These are phyloP conservation scores for Xylaria palmicola DNA, from an alignment of 495 filamentous ascomycete species.

Conservation along the genomic window DNA sequence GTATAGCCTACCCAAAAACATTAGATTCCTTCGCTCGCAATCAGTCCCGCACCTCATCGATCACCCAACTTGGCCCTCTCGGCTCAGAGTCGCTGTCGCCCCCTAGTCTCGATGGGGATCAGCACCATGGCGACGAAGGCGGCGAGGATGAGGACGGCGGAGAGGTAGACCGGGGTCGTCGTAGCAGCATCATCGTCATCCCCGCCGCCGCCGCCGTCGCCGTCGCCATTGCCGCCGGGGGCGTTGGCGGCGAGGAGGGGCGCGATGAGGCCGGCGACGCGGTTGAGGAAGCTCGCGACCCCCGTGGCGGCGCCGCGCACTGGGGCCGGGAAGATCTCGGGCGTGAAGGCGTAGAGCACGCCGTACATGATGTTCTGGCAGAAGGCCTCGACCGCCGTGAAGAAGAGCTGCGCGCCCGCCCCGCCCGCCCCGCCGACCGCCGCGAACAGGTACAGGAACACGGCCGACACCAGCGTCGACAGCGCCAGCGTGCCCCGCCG, in stretches of 20 bases:
- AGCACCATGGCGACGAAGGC: constrained; percentile 61
- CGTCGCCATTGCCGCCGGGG: constrained; percentile 65
- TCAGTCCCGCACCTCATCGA: too few species aligned
- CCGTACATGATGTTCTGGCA: constrained; percentile 81
- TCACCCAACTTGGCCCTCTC: not conserved
- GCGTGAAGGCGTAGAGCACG: constrained; percentile 83
- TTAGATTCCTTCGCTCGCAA: not conserved
- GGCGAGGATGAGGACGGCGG: constrained; percentile 65
- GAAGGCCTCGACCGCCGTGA: constrained; percentile 76
- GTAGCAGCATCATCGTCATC: too few species aligned
- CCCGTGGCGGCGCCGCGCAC: constrained; percentile 78
- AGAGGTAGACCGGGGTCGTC: constrained; percentile 70
- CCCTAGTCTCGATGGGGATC: constrained; percentile 73
- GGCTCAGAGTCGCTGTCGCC: constrained; percentile 62
- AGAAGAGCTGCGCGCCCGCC: constrained; percentile 63
- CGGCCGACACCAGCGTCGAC: constrained; percentile 66
- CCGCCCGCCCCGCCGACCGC: constrained; percentile 59
- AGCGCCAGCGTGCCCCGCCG: constrained; percentile 69
- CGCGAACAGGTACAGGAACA: constrained; percentile 66
- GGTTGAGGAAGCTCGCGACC: constrained; percentile 69
- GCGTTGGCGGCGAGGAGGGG: constrained; percentile 73
- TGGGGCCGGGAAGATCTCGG: constrained; percentile 79
- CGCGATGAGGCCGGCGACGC: constrained; percentile 70
- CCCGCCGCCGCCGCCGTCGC: too few species aligned
- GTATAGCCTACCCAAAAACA: not conserved